Evolutionary conservation across 345 rosid genomes (phyloP), one percentile per base, ranked within the genome.

Genomic region (Lumnitzera racemosa): DNA sequence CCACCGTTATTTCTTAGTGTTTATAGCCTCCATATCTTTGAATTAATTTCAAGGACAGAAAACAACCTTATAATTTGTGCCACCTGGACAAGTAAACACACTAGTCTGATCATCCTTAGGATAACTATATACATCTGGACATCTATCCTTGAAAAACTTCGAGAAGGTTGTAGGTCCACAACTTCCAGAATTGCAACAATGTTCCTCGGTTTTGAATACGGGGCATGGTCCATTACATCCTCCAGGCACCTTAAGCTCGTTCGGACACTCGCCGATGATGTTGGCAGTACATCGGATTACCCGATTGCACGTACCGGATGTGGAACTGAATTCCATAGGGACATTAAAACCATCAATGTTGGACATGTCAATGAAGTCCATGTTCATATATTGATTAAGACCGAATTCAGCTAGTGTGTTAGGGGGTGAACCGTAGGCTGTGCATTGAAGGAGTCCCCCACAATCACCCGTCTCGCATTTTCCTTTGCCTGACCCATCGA

Each of bases 161-260:
- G 79, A 71, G 24, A 10, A 64, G 5, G 24, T 15, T 5, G 73
- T 67, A 2, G 79, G 56, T 15, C 59, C 29, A 51, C 70, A 71
- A 20, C 2, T 61, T 1, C 76, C 73, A 3, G 56, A 25, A 15
- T 57, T 65, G 61, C 73, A 71, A 13, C 75, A 70, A 15, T 63
- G 52, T 15, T 70, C 13, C 1, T 64, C 61, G 12, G 61, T 70
- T 59, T 57, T 70, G 51, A 55, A 70, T 3, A 75, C 58, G 1
- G 67, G 70, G 56, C 74, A 76, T 0, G 76, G 68, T 17, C 68
- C 71, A 36, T 76, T 76, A 58, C 80, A 76, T 0, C 76, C 76
- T 1, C 68, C 71, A 0, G 53, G 27, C 13, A 65, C 69, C 61
- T 47, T 61, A 46, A 76, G 58, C 31, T 12, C 50, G 6, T 3